phyloP scores from a whole-genome alignment of 1,139 yeast genomes.

The Yamadazyma triangularis region DNA sequence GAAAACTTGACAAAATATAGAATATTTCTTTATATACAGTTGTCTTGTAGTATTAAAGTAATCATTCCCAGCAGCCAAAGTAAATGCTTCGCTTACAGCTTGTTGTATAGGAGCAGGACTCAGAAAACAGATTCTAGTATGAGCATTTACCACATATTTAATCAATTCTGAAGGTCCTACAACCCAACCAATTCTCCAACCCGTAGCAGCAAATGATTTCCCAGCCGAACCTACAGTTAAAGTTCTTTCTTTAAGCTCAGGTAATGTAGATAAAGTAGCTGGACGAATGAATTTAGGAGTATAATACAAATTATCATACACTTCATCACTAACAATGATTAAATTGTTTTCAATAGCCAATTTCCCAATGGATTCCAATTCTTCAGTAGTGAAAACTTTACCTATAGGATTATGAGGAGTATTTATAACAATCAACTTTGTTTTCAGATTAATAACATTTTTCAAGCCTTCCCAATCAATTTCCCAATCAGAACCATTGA shows the following conservation, averaged over 20 bases:
- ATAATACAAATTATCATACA: slow-evolving; percentile 84
- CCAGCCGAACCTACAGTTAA: slow-evolving; percentile 96
- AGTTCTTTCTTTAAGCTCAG: slow-evolving; percentile 74
- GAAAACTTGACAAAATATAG: slow-evolving; percentile 67
- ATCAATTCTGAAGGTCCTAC: slow-evolving; percentile 82
- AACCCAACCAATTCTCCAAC: slow-evolving; percentile 97
- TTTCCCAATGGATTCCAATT: slow-evolving; percentile 68
- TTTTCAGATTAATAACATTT: slow-evolving; percentile 62
- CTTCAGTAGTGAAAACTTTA: slow-evolving; percentile 74
- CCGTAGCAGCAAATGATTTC: slow-evolving; percentile 95
- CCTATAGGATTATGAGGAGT: slow-evolving; percentile 98
- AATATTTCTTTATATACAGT: slow-evolving; percentile 65
- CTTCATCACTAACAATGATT: slow-evolving; percentile 85
- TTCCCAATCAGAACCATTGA: slow-evolving; percentile 82
- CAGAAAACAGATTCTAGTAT: slow-evolving; percentile 86
- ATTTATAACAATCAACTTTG: slow-evolving; percentile 83
- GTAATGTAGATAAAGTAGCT: slow-evolving; percentile 62
- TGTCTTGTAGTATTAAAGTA: slow-evolving; percentile 69
- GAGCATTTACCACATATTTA: slow-evolving; percentile 82
- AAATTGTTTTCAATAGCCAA: slow-evolving; percentile 81
- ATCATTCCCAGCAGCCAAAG: slow-evolving; percentile 51
- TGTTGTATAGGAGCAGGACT: slow-evolving; percentile 94
- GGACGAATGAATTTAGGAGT: slow-evolving; percentile 69
- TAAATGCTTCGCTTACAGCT: slow-evolving; percentile 78
- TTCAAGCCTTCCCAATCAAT: slow-evolving; percentile 76